Conservation (phyloP, 2,329 filamentous ascomycete species). For the Ophiognomonia clavigignenti-juglandacearum region DNA sequence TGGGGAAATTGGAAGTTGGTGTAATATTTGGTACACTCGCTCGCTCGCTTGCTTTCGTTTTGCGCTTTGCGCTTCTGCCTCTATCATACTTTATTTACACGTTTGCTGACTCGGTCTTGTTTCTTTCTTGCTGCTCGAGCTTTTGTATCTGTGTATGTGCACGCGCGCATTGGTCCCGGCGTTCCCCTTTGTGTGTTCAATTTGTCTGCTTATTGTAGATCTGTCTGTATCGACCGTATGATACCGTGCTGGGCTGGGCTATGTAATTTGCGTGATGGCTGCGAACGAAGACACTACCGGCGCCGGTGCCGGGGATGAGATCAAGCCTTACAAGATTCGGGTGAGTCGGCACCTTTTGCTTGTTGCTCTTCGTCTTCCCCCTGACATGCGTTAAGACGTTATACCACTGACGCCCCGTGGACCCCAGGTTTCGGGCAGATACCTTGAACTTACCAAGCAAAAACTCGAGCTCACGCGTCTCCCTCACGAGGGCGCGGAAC, state of each 20-base stretch:
- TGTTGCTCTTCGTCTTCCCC: too few species aligned
- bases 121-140: too few species aligned
- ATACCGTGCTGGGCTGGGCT: too few species aligned
- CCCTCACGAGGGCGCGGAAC: conserved; percentile 51
- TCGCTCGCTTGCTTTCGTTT: not conserved
- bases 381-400: not conserved
- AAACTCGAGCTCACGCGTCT: conserved; percentile 64
- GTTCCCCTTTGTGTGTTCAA: too few species aligned
- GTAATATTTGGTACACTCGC: not conserved
- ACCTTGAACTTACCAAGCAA: conserved; percentile 61
- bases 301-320: conserved; percentile 33
- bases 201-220: not conserved
- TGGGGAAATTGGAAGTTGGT: not conserved
- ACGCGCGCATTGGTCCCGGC: too few species aligned
- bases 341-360: too few species aligned
- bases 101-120: not conserved
- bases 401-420: conserved; percentile 18
- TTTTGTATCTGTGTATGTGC: too few species aligned
- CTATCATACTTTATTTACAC: not conserved
- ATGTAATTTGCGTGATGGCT: conserved; percentile 16
- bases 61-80: not conserved
- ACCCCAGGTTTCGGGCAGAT: conserved; percentile 58
- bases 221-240: not conserved
- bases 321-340: conserved; percentile 53
- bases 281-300: conserved; percentile 23